Evolutionary conservation across 495 filamentous ascomycete species (phyloP), one percentile per base, ranked within the genome.

Genomic region (Lasiosphaeris hirsuta): DNA sequence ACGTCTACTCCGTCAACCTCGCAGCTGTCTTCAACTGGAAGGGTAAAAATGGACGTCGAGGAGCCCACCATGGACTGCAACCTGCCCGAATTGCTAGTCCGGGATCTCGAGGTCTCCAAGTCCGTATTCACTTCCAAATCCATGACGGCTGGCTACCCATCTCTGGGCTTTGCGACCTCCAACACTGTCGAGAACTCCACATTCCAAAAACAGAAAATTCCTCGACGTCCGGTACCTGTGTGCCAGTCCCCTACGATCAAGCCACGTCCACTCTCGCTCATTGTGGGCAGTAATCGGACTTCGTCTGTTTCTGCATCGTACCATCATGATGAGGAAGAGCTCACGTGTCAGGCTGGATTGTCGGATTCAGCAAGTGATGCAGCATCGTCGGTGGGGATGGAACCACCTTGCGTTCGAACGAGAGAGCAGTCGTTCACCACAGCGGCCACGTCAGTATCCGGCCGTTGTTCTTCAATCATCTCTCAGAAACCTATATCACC

Each of bases 11-110:
- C 33, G 40, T 30, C 41, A 41, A 34, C 46, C 8, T 34, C 39
- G 33, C 13, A 4, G 8, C 18, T n/a, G 14, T 30, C 53, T 34
- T 38, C 49, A 10, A 17, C 10, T 5, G 44, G 46, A 47, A 35
- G 33, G 9, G 46, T 37, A 49, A 55, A 60, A 37, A 57, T 64
- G 58, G 59, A 54, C 19, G 10, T 33, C 13, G 34, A 39, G 36
- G 62, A 69, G 45, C 63, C 64, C 49, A 43, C 63, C 8, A 61
- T 70, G 46, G 69, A 63, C 45, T 67, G 62, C 59, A 78, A 73
- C 62, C 60, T 80, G 19, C 69, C 76, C 17, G 77, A 80, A 62
- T 59, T 78, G 50, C 67, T 80, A 13, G 75, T 67, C 10, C 61
- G 65, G 45, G 73, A 78, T 47, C 68, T 78, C 42, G 69, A 75